Conservation (phyloP, 2,329 filamentous ascomycete genomes). For the Dothistroma septosporum region DNA sequence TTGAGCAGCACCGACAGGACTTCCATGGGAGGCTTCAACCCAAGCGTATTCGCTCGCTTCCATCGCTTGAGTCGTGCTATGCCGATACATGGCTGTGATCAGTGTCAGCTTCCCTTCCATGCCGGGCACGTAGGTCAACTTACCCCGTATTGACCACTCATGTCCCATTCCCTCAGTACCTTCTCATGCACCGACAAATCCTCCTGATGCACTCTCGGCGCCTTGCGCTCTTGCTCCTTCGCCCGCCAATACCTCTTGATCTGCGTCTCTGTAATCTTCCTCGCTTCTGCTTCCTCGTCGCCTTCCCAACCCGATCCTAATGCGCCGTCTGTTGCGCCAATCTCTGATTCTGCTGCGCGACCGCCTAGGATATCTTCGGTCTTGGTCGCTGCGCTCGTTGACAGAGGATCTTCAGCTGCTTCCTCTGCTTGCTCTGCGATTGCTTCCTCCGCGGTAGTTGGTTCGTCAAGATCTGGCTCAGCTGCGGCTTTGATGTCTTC, state of each 20-base stretch:
- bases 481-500: slow-evolving; percentile 29
- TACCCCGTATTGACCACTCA: slow-evolving; percentile 87
- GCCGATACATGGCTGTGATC: slow-evolving; percentile 75
- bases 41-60: slow-evolving; percentile 78
- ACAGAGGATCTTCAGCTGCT: slow-evolving; percentile 29
- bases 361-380: slow-evolving; percentile 32
- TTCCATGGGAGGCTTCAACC: slow-evolving; percentile 82
- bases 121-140: slow-evolving; percentile 39
- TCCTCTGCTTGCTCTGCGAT: slow-evolving; percentile 38
- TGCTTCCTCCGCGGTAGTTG: slow-evolving; percentile 39
- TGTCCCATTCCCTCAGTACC: slow-evolving; percentile 85
- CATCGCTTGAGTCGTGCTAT: slow-evolving; percentile 77
- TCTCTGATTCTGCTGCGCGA: slow-evolving; percentile 26
- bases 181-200: slow-evolving; percentile 72
- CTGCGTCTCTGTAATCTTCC: slow-evolving; percentile 61
- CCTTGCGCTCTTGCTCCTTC: slow-evolving; percentile 65
- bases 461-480: slow-evolving; percentile 29
- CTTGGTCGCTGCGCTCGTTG: slow-evolving; percentile 19
- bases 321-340: slow-evolving; percentile 48
- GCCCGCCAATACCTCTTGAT: slow-evolving; percentile 73
- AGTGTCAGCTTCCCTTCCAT: slow-evolving; percentile 13
- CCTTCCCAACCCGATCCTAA: slow-evolving; percentile 32
- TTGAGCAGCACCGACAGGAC: slow-evolving; percentile 79
- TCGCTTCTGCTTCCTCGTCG: slow-evolving; percentile 54
- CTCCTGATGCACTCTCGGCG: slow-evolving; percentile 72